Percentiles rank a stretch among this genome's conserved stretches.
Conservation (phyloP, 2,329 filamentous ascomycete species). For the Coniochaeta ligniaria region DNA sequence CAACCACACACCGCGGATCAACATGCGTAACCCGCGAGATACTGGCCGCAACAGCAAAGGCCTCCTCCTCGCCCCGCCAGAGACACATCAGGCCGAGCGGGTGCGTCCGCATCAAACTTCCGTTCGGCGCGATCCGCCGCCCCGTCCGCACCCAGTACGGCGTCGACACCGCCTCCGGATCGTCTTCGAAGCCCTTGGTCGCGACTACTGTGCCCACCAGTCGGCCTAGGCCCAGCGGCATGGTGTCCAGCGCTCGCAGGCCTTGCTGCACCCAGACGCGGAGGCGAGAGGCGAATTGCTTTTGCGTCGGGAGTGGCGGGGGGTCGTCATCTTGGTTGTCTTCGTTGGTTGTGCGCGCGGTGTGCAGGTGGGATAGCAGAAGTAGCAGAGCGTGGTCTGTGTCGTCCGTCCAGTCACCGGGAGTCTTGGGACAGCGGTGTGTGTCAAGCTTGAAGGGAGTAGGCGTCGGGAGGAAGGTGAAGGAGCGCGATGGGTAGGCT, state of each 20-base stretch:
- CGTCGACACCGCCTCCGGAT: slow-evolving; percentile 31
- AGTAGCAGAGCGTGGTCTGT: slow-evolving; percentile 45
- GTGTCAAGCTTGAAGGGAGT: slow-evolving; percentile 35
- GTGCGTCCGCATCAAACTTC: slow-evolving; percentile 46
- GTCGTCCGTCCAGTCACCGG: slow-evolving; percentile 45
- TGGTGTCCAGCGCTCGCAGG: slow-evolving; percentile 35
- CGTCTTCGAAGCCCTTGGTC: slow-evolving; percentile 26
- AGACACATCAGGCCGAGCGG: slow-evolving; percentile 41
- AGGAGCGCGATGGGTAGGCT: slow-evolving; percentile 29
- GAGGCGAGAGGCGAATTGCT: slow-evolving; percentile 32
- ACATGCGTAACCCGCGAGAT: slow-evolving; percentile 40
- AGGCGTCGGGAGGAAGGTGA: slow-evolving; percentile 28
- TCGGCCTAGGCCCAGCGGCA: slow-evolving; percentile 39
- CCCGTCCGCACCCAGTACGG: slow-evolving; percentile 31
- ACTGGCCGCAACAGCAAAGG: slow-evolving; percentile 32
- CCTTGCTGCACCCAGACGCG: slow-evolving; percentile 39
- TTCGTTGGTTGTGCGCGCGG: neutral
- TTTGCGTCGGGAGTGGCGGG: slow-evolving; percentile 21
- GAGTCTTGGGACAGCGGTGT: slow-evolving; percentile 33
- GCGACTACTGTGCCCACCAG: slow-evolving; percentile 38
- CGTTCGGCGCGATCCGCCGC: slow-evolving; percentile 38
- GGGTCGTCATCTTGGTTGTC: slow-evolving; percentile 20
- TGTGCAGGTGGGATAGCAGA: slow-evolving; percentile 38
- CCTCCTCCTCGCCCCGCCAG: slow-evolving; percentile 28
- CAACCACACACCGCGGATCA: slow-evolving; percentile 42